phyloP scores from a whole-genome alignment of 2,329 filamentous ascomycete genomes.

The Talaromyces sp. region DNA sequence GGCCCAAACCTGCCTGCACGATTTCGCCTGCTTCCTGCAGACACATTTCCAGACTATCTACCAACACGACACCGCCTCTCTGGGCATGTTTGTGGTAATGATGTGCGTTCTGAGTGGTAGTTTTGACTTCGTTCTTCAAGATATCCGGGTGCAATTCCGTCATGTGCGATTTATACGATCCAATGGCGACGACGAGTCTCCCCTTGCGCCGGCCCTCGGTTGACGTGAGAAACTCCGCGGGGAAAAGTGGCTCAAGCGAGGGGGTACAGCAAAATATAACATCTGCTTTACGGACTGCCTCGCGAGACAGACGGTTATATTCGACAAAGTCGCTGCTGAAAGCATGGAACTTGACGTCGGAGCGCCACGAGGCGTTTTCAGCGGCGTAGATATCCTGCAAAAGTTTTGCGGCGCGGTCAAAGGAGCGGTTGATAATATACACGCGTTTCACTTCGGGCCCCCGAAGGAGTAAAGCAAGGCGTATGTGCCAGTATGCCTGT shows the following conservation, averaged over 20 bases:
- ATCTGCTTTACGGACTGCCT: slow-evolving; percentile 68
- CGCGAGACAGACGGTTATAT: slow-evolving; percentile 64
- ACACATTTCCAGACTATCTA: slow-evolving; percentile 72
- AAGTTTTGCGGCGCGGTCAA: slow-evolving; percentile 47
- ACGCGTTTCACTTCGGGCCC: slow-evolving; percentile 70
- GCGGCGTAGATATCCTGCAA: slow-evolving; percentile 57
- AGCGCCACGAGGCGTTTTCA: slow-evolving; percentile 60
- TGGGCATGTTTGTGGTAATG: slow-evolving; percentile 53
- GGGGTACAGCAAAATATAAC: slow-evolving; percentile 90
- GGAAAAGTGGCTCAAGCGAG: slow-evolving; percentile 71
- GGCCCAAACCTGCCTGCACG: slow-evolving; percentile 70
- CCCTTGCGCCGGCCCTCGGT: slow-evolving; percentile 47
- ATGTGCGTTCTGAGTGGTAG: slow-evolving; percentile 41
- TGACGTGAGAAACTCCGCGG: slow-evolving; percentile 68
- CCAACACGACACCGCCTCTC: slow-evolving; percentile 60
- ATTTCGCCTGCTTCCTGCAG: slow-evolving; percentile 84
- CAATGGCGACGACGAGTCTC: slow-evolving; percentile 45
- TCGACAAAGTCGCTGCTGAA: slow-evolving; percentile 71
- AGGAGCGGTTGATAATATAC: slow-evolving; percentile 74
- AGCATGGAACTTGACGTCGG: slow-evolving; percentile 65
- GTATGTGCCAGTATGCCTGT: slow-evolving; percentile 93
- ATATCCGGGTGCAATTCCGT: slow-evolving; percentile 78
- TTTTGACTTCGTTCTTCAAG: slow-evolving; percentile 61
- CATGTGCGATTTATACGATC: slow-evolving; percentile 67
- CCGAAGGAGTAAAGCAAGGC: slow-evolving; percentile 70